Evolutionary conservation across 108 stramenopile species (phyloP).

Genomic region (Bacterosira constricta): DNA sequence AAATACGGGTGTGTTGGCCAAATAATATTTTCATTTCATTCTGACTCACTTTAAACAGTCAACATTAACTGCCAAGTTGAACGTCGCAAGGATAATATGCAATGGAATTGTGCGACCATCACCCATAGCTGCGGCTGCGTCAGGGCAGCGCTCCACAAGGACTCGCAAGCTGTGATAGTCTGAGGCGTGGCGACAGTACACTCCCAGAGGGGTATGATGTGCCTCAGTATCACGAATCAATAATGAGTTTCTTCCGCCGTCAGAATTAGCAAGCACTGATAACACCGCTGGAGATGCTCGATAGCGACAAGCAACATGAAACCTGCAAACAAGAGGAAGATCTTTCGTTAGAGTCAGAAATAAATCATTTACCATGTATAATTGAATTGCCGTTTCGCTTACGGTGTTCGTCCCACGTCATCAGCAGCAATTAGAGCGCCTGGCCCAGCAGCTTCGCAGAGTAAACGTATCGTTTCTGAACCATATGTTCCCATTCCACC

Average conservation of each 20-base stretch:
- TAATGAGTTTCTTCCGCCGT: conserved; percentile 1
- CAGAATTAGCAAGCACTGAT: background rate
- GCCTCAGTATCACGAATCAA: conserved; percentile 14
- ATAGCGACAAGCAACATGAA: conserved; percentile 16
- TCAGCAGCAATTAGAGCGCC: background rate
- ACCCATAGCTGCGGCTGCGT: conserved; percentile 7
- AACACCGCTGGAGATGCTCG: conserved; percentile 15
- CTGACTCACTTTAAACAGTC: too few relatives aligned
- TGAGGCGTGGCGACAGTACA: conserved; percentile 15
- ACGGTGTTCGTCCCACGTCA: conserved; percentile 4
- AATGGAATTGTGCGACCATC: conserved; percentile 3
- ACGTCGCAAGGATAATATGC: conserved; percentile 14
- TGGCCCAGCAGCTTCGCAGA: background rate
- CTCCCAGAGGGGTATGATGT: conserved; percentile 18
- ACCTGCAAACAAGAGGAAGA: too few relatives aligned
- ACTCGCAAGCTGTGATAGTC: conserved; percentile 21
- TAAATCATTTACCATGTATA: too few relatives aligned
- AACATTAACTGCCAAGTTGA: conserved; percentile 24
- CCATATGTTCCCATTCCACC: conserved; percentile 16
- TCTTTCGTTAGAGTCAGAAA: too few relatives aligned
- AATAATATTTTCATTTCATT: too few relatives aligned
- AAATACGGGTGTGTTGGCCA: too few relatives aligned
- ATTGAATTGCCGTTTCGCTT: too few relatives aligned
- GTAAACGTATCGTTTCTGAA: background rate
- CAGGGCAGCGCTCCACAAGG: conserved; percentile 6